Conservation (phyloP, 768 basidiomycete species). For the Leccinellum rugosiceps region DNA sequence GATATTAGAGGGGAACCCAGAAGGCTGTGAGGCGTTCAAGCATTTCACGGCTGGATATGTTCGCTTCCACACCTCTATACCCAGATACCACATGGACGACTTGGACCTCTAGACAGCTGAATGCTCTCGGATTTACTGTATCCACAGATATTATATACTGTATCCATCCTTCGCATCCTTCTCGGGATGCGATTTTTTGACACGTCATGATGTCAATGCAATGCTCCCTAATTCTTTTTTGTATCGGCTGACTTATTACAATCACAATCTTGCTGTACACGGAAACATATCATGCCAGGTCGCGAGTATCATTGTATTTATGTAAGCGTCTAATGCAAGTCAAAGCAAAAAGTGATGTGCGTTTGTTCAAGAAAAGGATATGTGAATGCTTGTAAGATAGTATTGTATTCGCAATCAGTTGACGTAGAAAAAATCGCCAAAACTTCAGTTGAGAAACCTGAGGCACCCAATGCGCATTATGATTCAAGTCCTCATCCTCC, state of each 20-base stretch:
- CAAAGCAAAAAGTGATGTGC: neutral
- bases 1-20: constrained; percentile 14
- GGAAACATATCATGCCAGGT: neutral
- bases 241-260: no score
- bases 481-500: neutral
- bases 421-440: neutral
- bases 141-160: no score
- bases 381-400: neutral
- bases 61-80: constrained; percentile 18
- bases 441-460: neutral
- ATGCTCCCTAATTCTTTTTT: no score
- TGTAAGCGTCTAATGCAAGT: neutral
- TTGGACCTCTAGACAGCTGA: neutral
- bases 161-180: no score
- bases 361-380: neutral
- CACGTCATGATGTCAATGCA: no score
- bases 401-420: neutral
- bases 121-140: neutral
- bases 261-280: no score
- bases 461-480: neutral
- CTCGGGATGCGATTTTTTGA: no score
- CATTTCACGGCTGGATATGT: constrained; percentile 15
- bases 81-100: constrained; percentile 20
- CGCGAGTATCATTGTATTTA: neutral
- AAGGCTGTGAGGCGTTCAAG: constrained; percentile 5